phyloP scores from a whole-genome alignment of 2,329 filamentous ascomycete genomes.

The Achaetomium macrosporum region DNA sequence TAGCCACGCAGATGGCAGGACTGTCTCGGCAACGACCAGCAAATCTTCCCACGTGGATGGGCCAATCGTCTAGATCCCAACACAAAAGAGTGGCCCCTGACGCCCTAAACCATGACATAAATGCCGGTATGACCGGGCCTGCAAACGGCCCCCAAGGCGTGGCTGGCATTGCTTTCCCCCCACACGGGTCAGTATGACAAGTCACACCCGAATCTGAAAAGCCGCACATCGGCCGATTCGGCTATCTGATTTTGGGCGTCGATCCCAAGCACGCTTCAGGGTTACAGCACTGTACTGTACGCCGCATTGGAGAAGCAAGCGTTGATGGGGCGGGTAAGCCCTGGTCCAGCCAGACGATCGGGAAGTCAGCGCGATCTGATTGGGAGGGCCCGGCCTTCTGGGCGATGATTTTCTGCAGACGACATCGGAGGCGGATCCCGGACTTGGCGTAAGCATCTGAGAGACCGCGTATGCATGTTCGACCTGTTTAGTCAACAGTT shows the following conservation, averaged over 20 bases:
- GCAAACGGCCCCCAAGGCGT: too few species aligned
- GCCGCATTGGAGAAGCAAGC: slow-evolving; percentile 1
- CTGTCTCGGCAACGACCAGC: slow-evolving; percentile 8
- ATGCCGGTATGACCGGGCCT: too few species aligned
- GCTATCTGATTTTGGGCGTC: slow-evolving; percentile 4
- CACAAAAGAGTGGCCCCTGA: background rate
- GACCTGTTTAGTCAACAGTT: too few species aligned
- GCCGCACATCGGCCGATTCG: background rate
- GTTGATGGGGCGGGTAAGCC: background rate
- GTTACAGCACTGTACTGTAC: too few species aligned
- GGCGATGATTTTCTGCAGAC: too few species aligned
- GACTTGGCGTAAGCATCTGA: too few species aligned
- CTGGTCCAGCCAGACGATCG: background rate
- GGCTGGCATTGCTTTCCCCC: background rate
- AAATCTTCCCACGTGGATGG: slow-evolving; percentile 2
- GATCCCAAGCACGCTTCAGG: slow-evolving; percentile 3
- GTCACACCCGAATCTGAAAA: background rate
- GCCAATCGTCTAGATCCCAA: slow-evolving; percentile 5
- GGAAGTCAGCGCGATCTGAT: too few species aligned
- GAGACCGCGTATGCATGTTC: too few species aligned
- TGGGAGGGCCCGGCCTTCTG: background rate
- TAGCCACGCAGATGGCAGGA: slow-evolving; percentile 7
- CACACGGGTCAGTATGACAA: background rate
- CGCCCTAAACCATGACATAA: too few species aligned
- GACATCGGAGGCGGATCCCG: too few species aligned